A percentile compares a stretch with the other conserved stretches of the same genome.
Conservation (phyloP, 768 basidiomycete species). For the Auricularia sp. region DNA sequence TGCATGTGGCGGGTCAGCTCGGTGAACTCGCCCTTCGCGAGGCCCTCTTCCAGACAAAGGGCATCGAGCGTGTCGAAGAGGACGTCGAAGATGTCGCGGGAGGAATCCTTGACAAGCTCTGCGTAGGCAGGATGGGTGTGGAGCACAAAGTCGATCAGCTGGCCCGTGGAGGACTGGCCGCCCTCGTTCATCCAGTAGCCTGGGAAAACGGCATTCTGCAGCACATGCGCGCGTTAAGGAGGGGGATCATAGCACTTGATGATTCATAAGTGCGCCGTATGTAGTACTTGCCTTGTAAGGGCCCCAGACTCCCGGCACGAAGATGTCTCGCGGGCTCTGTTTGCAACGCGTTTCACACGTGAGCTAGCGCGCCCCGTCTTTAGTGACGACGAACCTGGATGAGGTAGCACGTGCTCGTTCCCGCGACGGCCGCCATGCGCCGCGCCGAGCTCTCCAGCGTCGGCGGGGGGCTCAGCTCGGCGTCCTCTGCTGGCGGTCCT, state of each 20-base stretch:
- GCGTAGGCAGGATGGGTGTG: constrained; percentile 82
- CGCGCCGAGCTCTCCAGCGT: constrained; percentile 63
- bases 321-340: constrained; percentile 70
- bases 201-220: constrained; percentile 75
- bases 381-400: constrained; percentile 42
- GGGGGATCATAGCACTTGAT: too few relatives aligned
- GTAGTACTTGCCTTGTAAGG: constrained; percentile 50
- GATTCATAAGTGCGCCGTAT: too few relatives aligned
- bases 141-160: constrained; percentile 92
- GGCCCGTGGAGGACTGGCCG: constrained; percentile 95
- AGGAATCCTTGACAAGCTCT: constrained; percentile 51
- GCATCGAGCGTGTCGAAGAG: constrained; percentile 65
- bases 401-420: constrained; percentile 93
- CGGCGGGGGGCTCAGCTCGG: too few relatives aligned
- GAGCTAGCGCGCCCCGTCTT: not conserved
- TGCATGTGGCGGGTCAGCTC: constrained; percentile 87
- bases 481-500: constrained; percentile 35
- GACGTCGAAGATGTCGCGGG: constrained; percentile 34
- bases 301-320: constrained; percentile 90
- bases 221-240: constrained; percentile 7
- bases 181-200: constrained; percentile 99
- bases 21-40: constrained; percentile 45
- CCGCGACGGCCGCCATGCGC: constrained; percentile 86
- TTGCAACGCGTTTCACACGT: not conserved
- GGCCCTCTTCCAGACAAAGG: constrained; percentile 44